Conservation (phyloP, 257 asterid genomes). For the Nicotiana noctiflora region DNA sequence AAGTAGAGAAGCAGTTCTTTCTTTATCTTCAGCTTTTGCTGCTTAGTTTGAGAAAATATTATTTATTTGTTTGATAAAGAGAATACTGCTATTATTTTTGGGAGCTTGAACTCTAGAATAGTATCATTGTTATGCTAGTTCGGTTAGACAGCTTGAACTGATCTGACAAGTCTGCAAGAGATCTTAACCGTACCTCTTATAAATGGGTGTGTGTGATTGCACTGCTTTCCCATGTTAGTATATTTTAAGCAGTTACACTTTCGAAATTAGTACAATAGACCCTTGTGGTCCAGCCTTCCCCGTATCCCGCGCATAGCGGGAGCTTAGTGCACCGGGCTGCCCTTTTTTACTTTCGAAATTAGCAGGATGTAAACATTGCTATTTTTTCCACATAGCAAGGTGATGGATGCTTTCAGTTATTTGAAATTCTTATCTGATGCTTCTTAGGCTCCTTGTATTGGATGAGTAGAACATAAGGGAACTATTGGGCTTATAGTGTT, state of each 20-base stretch:
- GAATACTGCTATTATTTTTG: neutral
- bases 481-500: neutral
- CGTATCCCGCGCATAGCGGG: too few relatives aligned
- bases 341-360: neutral
- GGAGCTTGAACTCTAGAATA: neutral
- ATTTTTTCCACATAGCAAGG: neutral
- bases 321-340: too few relatives aligned
- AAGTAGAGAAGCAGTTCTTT: slow-evolving; percentile 10
- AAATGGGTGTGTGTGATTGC: neutral
- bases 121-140: neutral
- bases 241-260: neutral
- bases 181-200: neutral
- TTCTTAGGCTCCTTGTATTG: neutral
- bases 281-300: too few relatives aligned
- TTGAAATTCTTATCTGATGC: neutral
- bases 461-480: neutral
- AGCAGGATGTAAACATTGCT: neutral
- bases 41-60: neutral
- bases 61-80: too few relatives aligned
- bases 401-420: neutral
- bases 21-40: neutral
- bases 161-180: neutral
- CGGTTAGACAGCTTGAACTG: neutral
- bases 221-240: neutral
- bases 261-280: neutral